These are phyloP conservation scores for Bassia scoparia DNA, from an alignment of 148 eudicot genomes.

Conservation along the genomic window DNA sequence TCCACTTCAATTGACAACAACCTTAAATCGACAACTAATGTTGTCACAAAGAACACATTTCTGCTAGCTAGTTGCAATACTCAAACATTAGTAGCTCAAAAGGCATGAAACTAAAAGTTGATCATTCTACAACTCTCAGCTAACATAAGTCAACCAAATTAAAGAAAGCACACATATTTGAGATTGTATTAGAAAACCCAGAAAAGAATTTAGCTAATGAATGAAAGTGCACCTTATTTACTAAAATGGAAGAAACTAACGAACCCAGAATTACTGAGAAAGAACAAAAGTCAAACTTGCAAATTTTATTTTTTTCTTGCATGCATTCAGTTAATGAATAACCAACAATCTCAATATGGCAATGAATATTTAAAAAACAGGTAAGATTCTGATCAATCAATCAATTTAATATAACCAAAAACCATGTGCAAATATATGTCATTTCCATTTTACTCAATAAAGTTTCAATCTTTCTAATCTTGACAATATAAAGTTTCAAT, in stretches of 20 bases:
- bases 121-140: background rate
- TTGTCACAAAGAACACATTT: background rate
- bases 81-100: background rate
- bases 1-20: background rate
- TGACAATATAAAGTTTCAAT: background rate
- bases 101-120: background rate
- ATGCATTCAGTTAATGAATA: conserved; percentile 7
- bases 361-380: background rate
- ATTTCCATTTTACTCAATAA: background rate
- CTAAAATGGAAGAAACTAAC: conserved; percentile 11
- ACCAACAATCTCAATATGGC: background rate
- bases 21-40: too few relatives aligned
- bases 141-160: background rate
- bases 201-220: background rate
- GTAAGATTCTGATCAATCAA: background rate
- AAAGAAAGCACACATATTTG: background rate
- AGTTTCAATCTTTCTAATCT: background rate
- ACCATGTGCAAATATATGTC: background rate
- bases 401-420: conserved; percentile 12
- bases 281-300: conserved; percentile 5
- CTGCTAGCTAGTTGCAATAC: background rate
- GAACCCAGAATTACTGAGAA: background rate
- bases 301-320: background rate
- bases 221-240: background rate
- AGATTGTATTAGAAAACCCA: background rate